Conservation (phyloP, 176 grass and related monocot genomes). For the Bothriochloa decipiens region DNA sequence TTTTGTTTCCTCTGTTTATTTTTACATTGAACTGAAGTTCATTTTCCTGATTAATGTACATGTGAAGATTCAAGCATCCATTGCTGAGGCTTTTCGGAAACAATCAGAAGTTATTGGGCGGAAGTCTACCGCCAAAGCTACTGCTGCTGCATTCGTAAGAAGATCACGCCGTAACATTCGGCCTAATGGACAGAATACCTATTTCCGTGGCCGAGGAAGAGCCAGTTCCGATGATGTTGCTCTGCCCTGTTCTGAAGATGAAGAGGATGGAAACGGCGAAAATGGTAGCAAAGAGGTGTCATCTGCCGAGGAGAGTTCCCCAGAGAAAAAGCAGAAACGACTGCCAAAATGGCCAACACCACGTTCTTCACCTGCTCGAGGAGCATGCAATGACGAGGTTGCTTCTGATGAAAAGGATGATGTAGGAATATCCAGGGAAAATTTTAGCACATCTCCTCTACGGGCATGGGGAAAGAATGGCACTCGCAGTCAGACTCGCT, state of each 20-base stretch:
- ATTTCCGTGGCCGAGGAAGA: constrained; percentile 60
- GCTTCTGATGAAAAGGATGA: constrained; percentile 67
- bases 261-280: constrained; percentile 66
- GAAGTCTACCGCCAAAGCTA: constrained; percentile 50
- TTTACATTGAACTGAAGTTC: constrained; percentile 11
- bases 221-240: constrained; percentile 37
- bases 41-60: constrained; percentile 27
- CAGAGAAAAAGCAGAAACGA: constrained; percentile 63
- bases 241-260: constrained; percentile 58
- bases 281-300: constrained; percentile 54
- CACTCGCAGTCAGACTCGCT: constrained; percentile 72
- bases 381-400: constrained; percentile 55
- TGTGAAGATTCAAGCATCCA: constrained; percentile 81
- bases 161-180: constrained; percentile 59
- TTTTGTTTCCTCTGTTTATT: constrained; percentile 25
- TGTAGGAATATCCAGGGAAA: constrained; percentile 53
- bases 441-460: constrained; percentile 61
- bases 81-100: constrained; percentile 71
- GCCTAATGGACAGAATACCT: constrained; percentile 36
- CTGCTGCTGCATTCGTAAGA: constrained; percentile 54
- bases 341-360: constrained; percentile 56
- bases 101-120: constrained; percentile 72
- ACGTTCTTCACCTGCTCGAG: constrained; percentile 67
- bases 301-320: constrained; percentile 62
- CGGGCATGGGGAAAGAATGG: constrained; percentile 87